These are phyloP conservation scores for Polytrichum formosum DNA, from an alignment of 225 moss, liverwort and hornwort genomes.

Conservation along the genomic window DNA sequence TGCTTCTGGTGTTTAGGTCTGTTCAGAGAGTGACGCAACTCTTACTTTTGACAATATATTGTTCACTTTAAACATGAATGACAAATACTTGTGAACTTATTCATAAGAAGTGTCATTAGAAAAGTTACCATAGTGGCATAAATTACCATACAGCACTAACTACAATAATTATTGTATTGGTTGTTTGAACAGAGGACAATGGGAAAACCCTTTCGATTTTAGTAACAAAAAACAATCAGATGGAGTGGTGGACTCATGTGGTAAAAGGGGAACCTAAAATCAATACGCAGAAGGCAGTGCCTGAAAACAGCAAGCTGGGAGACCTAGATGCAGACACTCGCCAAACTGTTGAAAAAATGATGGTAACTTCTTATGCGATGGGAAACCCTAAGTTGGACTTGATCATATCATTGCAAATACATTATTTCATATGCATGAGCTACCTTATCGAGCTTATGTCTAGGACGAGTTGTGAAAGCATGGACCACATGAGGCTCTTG, in stretches of 20 bases:
- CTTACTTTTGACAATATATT: no score
- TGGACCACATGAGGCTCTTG: no score
- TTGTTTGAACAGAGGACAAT: constrained; percentile 65
- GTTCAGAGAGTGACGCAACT: no score
- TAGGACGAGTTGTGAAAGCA: no score
- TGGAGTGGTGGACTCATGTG: constrained; percentile 97
- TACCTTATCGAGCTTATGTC: no score
- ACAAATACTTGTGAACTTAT: no score
- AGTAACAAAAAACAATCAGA: constrained; percentile 86
- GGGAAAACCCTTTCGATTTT: constrained; percentile 74
- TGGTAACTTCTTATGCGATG: constrained; percentile 41
- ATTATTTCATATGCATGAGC: no score
- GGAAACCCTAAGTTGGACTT: neutral
- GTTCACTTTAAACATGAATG: neutral
- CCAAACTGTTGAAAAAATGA: constrained; percentile 99
- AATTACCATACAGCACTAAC: no score
- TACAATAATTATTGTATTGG: neutral
- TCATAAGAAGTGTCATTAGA: no score
- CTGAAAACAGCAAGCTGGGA: constrained; percentile 89
- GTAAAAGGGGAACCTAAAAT: constrained; percentile 91
- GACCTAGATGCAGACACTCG: constrained; percentile 93
- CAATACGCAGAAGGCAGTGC: constrained; percentile 93
- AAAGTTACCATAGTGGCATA: no score
- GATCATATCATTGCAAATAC: no score
- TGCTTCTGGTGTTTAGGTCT: constrained; percentile 95